A percentile compares a stretch with the other conserved stretches of the same genome.
phyloP scores from a whole-genome alignment of 2,329 filamentous ascomycete species.

The Rutstroemia sp. region DNA sequence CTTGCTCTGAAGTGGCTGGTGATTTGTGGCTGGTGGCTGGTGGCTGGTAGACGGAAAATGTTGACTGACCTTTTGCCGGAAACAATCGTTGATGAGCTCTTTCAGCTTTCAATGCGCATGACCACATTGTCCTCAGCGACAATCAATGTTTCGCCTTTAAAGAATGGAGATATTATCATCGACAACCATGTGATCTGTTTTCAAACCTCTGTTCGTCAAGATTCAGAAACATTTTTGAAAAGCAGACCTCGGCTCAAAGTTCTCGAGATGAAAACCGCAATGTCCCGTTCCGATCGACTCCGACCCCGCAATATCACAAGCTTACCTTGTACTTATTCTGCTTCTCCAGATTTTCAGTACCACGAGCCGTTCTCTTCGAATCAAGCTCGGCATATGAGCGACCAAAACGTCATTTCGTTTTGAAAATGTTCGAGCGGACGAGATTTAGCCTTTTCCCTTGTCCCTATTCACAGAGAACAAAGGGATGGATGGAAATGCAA shows the following conservation, averaged over 20 bases:
- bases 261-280: not conserved
- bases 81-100: no score
- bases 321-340: not conserved
- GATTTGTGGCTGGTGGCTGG: no score
- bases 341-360: not conserved
- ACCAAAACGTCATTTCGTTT: not conserved
- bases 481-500: not conserved
- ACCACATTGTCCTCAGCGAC: no score
- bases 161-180: no score
- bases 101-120: no score
- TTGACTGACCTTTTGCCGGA: no score
- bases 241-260: not conserved
- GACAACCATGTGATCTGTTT: not conserved
- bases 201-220: no score
- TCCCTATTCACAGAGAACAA: not conserved
- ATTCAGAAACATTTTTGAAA: no score
- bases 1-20: no score
- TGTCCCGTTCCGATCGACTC: slow-evolving; percentile 1
- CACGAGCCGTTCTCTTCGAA: not conserved
- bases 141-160: no score
- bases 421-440: not conserved
- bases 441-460: no score
- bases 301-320: slow-evolving; percentile 10
- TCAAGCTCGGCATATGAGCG: not conserved
- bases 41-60: no score